Base-by-base conservation (phyloP, 1,284 basidiomycete species). In the Moesziomyces antarcticus region DNA sequence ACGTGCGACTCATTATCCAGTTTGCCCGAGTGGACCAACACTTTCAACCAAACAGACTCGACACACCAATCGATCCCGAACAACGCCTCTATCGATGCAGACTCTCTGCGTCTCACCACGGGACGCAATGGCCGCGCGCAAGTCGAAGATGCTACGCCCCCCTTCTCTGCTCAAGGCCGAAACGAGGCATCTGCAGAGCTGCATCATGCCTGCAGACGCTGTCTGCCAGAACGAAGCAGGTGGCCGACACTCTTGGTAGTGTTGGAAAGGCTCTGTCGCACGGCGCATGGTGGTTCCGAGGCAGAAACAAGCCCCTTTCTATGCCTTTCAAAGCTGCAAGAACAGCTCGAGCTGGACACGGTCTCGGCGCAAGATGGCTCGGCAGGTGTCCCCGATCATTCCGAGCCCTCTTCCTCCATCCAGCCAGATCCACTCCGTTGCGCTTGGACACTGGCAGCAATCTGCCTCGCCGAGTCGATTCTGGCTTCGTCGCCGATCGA, bases 271-370 rank as follows among this genome's bases (percentile, higher is more conserved):
- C 49, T 50, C 24, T 50, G 49, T 22, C 35, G 41, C 10, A 50
- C 35, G 18, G 49, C 35, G 6, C 33, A 35, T 11, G 49, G 49
- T 24, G 22, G 49, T 18, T 20, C 21, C n/a, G 8, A 22, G 24
- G 49, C 33, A 35, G 16, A 21, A 13, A 22, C n/a, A 14, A 50
- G 49, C 37, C 49, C 49, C 20, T 50, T 50, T 40, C 37, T 50
- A 10, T 41, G 35, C n/a, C 35, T 50, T 13, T 24, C n/a, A 35
- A 22, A 35, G 14, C 49, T 50, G 21, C 49, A 22, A 10, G 22
- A 50, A 24, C 49, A 50, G 22, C 35, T 50, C 20, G 49, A 41
- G 35, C 13, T 40, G 20, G 35, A 50, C 37, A 50, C 35, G 41
- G 20, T 37, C 50, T 42, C 5, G 42, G n/a, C 3, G 30, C n/a